Percentiles rank a stretch among this genome's conserved stretches.
These are phyloP conservation scores for Nowakowskiella sp. DNA, from an alignment of 192 early-diverging fungal genomes.

Conservation along the genomic window DNA sequence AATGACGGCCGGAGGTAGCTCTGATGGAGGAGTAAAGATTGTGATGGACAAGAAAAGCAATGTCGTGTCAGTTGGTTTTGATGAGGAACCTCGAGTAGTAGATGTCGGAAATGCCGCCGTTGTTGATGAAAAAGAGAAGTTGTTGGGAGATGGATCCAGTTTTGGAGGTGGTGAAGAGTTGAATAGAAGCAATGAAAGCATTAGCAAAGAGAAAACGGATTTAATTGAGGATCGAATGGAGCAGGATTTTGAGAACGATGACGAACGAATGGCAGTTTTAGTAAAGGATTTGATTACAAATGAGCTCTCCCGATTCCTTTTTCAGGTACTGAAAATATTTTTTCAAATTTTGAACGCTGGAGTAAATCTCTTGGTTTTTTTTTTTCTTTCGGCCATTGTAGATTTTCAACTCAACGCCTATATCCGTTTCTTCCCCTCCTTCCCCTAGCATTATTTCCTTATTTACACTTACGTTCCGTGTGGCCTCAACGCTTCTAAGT, in stretches of 20 bases:
- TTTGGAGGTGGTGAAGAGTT: too few species aligned
- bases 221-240: neutral
- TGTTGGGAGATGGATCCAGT: too few species aligned
- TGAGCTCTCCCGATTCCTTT: constrained; percentile 76
- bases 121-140: too few species aligned
- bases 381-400: neutral
- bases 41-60: too few species aligned
- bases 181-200: too few species aligned
- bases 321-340: constrained; percentile 54
- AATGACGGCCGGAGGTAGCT: neutral
- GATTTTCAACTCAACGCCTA: constrained; percentile 36
- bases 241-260: constrained; percentile 13
- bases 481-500: constrained; percentile 63
- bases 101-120: too few species aligned
- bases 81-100: too few species aligned
- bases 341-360: constrained; percentile 30
- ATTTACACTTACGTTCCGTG: constrained; percentile 52
- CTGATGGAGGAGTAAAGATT: too few species aligned
- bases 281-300: constrained; percentile 61
- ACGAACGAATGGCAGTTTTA: constrained; percentile 27
- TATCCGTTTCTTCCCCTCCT: constrained; percentile 30
- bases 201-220: too few species aligned
- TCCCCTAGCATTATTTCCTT: constrained; percentile 30
- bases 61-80: too few species aligned
- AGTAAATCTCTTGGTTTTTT: constrained; percentile 29